Percentiles rank a stretch among this genome's conserved stretches.
Evolutionary conservation across 371 early-diverging fungal species (phyloP).

Genomic region (Apophysomyces variabilis): DNA sequence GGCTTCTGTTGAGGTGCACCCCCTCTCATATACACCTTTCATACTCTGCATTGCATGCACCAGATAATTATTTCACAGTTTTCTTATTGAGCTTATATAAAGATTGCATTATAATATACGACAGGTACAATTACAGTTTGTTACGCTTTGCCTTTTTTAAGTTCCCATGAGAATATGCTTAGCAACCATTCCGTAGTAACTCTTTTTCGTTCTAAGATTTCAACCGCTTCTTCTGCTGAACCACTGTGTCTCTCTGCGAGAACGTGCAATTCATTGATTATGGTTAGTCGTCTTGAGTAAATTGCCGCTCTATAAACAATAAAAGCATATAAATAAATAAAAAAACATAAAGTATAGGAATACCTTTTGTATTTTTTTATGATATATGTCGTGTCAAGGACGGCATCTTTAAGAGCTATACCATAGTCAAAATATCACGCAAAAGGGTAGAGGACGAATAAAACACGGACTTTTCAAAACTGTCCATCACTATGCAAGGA

Average conservation of each 20-base stretch:
- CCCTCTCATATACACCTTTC: too few relatives aligned
- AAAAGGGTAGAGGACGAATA: too few relatives aligned
- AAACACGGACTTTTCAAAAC: too few relatives aligned
- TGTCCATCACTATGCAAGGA: too few relatives aligned
- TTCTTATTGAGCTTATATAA: too few relatives aligned
- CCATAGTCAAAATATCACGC: too few relatives aligned
- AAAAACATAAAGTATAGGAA: not conserved
- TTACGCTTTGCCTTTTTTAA: not conserved
- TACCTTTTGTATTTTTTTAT: not conserved
- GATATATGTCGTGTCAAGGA: not conserved
- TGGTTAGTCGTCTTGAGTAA: not conserved
- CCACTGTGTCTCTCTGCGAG: not conserved
- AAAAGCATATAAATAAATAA: not conserved
- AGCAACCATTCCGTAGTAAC: not conserved
- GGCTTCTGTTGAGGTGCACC: too few relatives aligned
- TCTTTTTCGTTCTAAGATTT: not conserved
- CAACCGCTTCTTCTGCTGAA: not conserved
- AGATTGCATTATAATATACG: too few relatives aligned
- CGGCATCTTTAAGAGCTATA: too few relatives aligned
- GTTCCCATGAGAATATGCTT: not conserved
- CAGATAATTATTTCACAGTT: too few relatives aligned
- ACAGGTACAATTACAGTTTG: too few relatives aligned
- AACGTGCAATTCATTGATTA: not conserved
- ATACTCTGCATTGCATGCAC: too few relatives aligned
- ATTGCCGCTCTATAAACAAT: not conserved